A percentile compares a stretch with the other conserved stretches of the same genome.
These are phyloP conservation scores for Scorias spongiosa DNA, from an alignment of 2,329 filamentous ascomycete genomes.

Conservation along the genomic window DNA sequence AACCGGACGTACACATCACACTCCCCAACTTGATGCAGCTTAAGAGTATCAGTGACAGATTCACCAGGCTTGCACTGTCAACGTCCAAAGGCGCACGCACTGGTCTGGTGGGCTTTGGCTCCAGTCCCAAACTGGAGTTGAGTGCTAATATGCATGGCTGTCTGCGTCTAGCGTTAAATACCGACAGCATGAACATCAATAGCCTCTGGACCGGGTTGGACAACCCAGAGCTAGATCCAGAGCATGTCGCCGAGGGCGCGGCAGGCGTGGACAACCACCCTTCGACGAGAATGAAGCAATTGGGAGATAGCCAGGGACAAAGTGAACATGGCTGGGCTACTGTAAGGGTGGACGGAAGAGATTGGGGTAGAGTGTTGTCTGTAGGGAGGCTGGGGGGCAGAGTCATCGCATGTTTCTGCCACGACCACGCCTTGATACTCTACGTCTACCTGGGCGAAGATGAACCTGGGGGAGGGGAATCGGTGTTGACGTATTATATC, in stretches of 20 bases:
- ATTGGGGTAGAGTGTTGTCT: constrained; percentile 89
- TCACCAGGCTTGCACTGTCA: constrained; percentile 62
- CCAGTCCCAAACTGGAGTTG: constrained; percentile 57
- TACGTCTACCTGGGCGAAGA: constrained; percentile 67
- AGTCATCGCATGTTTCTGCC: constrained; percentile 81
- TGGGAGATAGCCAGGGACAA: constrained; percentile 40
- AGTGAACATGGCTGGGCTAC: constrained; percentile 76
- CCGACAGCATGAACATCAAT: constrained; percentile 71
- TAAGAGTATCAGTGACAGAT: constrained; percentile 87
- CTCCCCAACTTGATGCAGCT: constrained; percentile 76
- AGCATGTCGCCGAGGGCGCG: constrained; percentile 51
- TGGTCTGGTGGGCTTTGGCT: constrained; percentile 20
- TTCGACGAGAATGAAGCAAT: constrained; percentile 56
- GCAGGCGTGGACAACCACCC: constrained; percentile 61
- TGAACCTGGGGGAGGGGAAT: constrained; percentile 54
- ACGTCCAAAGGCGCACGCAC: constrained; percentile 19
- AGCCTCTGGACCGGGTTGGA: constrained; percentile 73
- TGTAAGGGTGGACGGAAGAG: constrained; percentile 79
- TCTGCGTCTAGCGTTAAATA: constrained; percentile 62
- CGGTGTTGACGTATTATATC: constrained; percentile 56
- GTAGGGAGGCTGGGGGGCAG: constrained; percentile 78
- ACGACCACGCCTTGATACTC: constrained; percentile 65
- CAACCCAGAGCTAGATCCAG: constrained; percentile 76
- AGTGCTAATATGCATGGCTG: constrained; percentile 91
- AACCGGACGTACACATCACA: constrained; percentile 87